phyloP scores from a whole-genome alignment of 2,329 filamentous ascomycete genomes.

The Fusarium chlamydosporum region DNA sequence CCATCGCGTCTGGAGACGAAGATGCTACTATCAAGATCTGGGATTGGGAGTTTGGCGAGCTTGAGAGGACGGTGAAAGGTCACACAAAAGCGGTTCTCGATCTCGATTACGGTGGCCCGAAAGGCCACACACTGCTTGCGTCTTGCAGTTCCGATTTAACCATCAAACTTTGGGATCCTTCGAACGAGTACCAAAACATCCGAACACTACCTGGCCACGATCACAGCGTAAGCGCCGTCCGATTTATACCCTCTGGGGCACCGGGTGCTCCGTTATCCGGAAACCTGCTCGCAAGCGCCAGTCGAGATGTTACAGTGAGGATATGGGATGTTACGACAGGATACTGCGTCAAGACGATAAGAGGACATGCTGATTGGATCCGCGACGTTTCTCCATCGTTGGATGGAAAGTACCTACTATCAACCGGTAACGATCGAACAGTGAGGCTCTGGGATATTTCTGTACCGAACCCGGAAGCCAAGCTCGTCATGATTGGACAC shows the following conservation, averaged over 20 bases:
- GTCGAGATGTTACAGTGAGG: constrained; percentile 84
- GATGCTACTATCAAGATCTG: constrained; percentile 96
- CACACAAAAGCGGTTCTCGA: constrained; percentile 91
- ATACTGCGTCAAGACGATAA: constrained; percentile 91
- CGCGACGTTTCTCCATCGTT: constrained; percentile 85
- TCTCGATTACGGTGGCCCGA: constrained; percentile 88
- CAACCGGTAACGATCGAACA: constrained; percentile 85
- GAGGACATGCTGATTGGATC: constrained; percentile 92
- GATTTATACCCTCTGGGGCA: constrained; percentile 88
- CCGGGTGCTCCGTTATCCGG: constrained; percentile 83
- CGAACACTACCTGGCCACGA: constrained; percentile 91
- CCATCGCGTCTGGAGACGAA: constrained; percentile 89
- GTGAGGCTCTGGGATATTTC: constrained; percentile 88
- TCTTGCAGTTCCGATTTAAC: constrained; percentile 91
- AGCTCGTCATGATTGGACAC: constrained; percentile 85
- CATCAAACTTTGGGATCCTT: constrained; percentile 95
- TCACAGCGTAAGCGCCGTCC: constrained; percentile 88
- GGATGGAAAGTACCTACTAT: constrained; percentile 87
- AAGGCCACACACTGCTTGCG: constrained; percentile 66
- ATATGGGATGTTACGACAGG: constrained; percentile 96
- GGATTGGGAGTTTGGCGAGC: constrained; percentile 95
- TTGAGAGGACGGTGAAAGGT: constrained; percentile 91
- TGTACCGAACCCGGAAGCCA: constrained; percentile 74
- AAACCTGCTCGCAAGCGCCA: constrained; percentile 88
- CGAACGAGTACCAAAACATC: constrained; percentile 95